Percentiles rank a stretch among this genome's conserved stretches.
Evolutionary conservation across 2,329 filamentous ascomycete genomes (phyloP).

Genomic region (Akanthomyces muscarius): DNA sequence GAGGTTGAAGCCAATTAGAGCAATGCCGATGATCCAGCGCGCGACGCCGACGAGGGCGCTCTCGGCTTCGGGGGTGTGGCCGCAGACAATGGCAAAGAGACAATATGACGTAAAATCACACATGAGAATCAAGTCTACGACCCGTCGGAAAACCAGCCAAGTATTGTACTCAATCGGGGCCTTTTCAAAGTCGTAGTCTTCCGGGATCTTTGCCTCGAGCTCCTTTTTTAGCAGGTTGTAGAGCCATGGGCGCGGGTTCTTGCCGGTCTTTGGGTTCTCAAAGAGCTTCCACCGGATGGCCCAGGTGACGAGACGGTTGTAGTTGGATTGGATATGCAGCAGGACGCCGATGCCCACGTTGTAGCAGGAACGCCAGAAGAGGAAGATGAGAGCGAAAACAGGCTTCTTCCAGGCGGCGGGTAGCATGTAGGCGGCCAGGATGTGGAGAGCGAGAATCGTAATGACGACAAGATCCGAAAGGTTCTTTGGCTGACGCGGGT

Average conservation of each 20-base stretch:
- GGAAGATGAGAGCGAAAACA: constrained; percentile 75
- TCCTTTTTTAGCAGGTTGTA: constrained; percentile 83
- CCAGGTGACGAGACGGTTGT: constrained; percentile 82
- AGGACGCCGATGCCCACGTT: constrained; percentile 92
- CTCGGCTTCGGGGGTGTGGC: constrained; percentile 70
- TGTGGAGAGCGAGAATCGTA: constrained; percentile 69
- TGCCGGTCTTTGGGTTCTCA: constrained; percentile 73
- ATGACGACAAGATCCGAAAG: constrained; percentile 80
- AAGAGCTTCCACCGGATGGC: constrained; percentile 83
- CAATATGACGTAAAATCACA: constrained; percentile 98
- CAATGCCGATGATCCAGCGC: constrained; percentile 75
- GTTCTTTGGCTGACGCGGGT: constrained; percentile 93
- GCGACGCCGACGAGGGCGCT: constrained; percentile 61
- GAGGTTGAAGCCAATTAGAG: constrained; percentile 86
- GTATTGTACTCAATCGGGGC: constrained; percentile 98
- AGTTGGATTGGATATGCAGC: constrained; percentile 83
- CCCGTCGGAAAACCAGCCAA: constrained; percentile 91
- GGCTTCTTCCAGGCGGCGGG: constrained; percentile 67
- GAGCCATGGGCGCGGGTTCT: constrained; percentile 76
- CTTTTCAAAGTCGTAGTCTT: constrained; percentile 89
- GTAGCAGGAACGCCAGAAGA: constrained; percentile 90
- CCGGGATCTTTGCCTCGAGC: constrained; percentile 88
- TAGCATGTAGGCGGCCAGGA: constrained; percentile 68
- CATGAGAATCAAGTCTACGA: constrained; percentile 97
- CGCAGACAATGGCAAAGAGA: constrained; percentile 88